A percentile compares a stretch with the other conserved stretches of the same genome.
Conservation (phyloP, 2,329 filamentous ascomycete genomes). For the Phialocephala sp. region DNA sequence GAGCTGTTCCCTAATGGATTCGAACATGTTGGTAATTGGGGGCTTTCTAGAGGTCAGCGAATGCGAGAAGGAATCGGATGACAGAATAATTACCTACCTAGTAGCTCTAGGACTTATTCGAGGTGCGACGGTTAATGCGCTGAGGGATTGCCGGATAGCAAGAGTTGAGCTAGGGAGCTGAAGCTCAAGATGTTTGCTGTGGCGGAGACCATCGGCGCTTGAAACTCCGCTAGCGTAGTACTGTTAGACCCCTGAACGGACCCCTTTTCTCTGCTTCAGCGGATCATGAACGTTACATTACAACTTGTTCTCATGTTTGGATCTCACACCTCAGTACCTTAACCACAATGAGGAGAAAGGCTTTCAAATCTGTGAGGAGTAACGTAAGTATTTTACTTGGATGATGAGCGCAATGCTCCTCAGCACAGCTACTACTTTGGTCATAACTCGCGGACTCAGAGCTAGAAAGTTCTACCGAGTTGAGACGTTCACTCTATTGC, state of each 20-base stretch:
- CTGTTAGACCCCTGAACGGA: not conserved
- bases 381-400: too few species aligned
- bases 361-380: too few species aligned
- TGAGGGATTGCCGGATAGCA: not conserved
- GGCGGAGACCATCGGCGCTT: not conserved
- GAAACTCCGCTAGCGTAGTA: not conserved
- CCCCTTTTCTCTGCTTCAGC: not conserved
- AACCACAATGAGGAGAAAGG: too few species aligned
- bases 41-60: not conserved
- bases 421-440: too few species aligned
- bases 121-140: not conserved
- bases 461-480: too few species aligned
- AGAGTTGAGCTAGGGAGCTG: not conserved
- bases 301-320: too few species aligned
- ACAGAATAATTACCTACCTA: not conserved
- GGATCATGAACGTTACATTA: too few species aligned
- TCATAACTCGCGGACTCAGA: too few species aligned
- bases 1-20: constrained; percentile 50
- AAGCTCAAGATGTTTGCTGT: not conserved
- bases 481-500: too few species aligned
- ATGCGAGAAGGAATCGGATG: not conserved
- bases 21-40: not conserved
- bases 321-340: too few species aligned
- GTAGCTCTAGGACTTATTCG: not conserved
- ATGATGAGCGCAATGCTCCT: too few species aligned